A percentile compares a stretch with the other conserved stretches of the same genome.
These are phyloP conservation scores for Apophysomyces elegans DNA, from an alignment of 371 early-diverging fungal species.

Conservation along the genomic window DNA sequence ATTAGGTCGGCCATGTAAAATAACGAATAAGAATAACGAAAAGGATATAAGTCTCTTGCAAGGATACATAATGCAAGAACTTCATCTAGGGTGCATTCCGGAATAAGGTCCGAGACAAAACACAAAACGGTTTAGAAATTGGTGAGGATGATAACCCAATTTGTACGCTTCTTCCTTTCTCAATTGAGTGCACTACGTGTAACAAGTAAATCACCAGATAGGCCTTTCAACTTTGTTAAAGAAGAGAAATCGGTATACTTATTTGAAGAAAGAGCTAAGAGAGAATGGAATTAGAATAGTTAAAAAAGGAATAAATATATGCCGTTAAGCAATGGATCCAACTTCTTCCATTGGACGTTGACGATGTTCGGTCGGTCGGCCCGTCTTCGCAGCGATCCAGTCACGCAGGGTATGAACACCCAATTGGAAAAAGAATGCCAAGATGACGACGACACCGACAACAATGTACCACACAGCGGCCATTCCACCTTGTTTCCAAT, in stretches of 20 bases:
- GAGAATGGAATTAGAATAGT: not conserved
- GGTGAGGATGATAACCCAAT: no score
- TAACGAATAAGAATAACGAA: not conserved
- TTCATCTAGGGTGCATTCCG: no score
- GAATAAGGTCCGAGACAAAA: no score
- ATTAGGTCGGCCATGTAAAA: constrained; percentile 4
- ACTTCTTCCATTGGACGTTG: constrained; percentile 6
- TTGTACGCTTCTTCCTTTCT: not conserved
- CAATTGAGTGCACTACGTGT: not conserved
- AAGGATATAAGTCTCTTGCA: no score
- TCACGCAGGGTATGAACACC: constrained; percentile 47
- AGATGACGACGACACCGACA: constrained; percentile 41
- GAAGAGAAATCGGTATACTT: not conserved
- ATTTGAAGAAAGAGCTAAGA: not conserved
- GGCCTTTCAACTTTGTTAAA: not conserved
- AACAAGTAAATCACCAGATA: not conserved
- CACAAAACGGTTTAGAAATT: no score
- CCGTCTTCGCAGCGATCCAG: constrained; percentile 26
- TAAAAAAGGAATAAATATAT: not conserved
- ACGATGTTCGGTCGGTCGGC: constrained; percentile 9
- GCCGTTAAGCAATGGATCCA: not conserved
- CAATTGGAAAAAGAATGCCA: constrained; percentile 47
- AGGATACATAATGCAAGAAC: no score
- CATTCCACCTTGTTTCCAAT: constrained; percentile 53
- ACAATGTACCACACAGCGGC: constrained; percentile 49